Base-by-base conservation (phyloP, 2,329 filamentous ascomycete genomes). In the Coniella vitis region DNA sequence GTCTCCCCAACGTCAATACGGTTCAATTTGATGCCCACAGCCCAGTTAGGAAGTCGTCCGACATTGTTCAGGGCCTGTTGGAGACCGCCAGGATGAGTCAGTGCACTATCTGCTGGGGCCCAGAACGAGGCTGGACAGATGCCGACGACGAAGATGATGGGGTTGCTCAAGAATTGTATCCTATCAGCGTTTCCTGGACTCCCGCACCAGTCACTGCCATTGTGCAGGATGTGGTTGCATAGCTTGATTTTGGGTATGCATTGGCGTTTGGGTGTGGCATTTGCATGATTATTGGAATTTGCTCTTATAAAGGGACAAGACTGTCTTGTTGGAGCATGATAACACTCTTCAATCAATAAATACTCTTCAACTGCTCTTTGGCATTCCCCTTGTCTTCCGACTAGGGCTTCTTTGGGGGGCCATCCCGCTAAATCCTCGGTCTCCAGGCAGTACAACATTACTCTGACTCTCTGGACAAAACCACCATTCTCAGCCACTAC, bases 21-120 rank as follows among this genome's bases (percentile, higher is more conserved):
- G 70, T 90, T 17, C 76, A 87, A 58, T 86, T 90, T 53, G 86
- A 90, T 63, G 86, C 76, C 0, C 87, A 76, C 61, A 67, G 75
- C 0, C 77, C 78, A 46, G 82, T 90, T 4, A 78, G 77, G 62
- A 83, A 81, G 60, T 73, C 72, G 1, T 79, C 82, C 13, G 77
- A 74, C 25, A 78, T 90, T 66, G 78, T 90, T 70, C 65, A 67
- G 9, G 78, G 72, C 2, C 66, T 90, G 17, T 62, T 85, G 8
- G 69, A 75, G 1, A 71, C 76, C 4, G 72, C 74, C 1, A 67
- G 64, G 9, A 63, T 70, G 7, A 69, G 72, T 16, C 65, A 74
- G 20, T 74, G 76, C 54, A 65, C 64, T 36, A 71, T 89, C n/a
- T 67, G 68, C 16, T 90, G 84, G 83, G 86, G 86, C 0, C 77